These are phyloP conservation scores for Alternaria sp. DNA, from an alignment of 2,329 filamentous ascomycete species.

Conservation along the genomic window DNA sequence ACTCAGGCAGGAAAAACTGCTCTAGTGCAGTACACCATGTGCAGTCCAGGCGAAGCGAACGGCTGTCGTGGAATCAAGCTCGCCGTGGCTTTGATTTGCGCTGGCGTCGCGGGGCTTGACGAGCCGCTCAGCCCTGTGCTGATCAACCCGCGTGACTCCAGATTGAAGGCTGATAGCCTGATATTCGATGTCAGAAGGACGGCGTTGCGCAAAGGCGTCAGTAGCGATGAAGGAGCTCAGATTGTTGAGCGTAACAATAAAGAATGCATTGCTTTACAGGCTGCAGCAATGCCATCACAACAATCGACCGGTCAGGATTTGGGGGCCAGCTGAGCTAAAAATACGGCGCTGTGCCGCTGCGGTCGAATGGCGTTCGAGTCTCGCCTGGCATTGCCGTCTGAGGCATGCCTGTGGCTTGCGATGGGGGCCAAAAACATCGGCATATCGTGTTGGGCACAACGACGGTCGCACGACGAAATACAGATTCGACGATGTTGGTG, in stretches of 20 bases:
- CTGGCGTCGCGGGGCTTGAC: neutral
- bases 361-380: slow-evolving; percentile 10
- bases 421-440: slow-evolving; percentile 16
- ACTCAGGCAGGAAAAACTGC: neutral
- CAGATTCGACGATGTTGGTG: neutral
- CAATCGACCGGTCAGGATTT: neutral
- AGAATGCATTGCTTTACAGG: neutral
- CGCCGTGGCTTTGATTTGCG: neutral
- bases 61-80: slow-evolving; percentile 9
- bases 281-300: neutral
- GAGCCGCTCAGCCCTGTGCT: slow-evolving; percentile 6
- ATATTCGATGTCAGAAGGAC: neutral
- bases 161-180: neutral
- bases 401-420: slow-evolving; percentile 7
- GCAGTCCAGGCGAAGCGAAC: neutral
- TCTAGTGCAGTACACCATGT: neutral
- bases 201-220: neutral
- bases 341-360: slow-evolving; percentile 18
- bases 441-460: neutral
- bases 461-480: neutral
- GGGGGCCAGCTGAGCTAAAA: slow-evolving; percentile 20
- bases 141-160: slow-evolving; percentile 2
- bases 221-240: neutral
- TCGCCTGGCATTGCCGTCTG: slow-evolving; percentile 13
- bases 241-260: neutral